A percentile compares a stretch with the other conserved stretches of the same genome.
Conservation (phyloP, 1,284 basidiomycete species). For the Cerioporus squamosus region DNA sequence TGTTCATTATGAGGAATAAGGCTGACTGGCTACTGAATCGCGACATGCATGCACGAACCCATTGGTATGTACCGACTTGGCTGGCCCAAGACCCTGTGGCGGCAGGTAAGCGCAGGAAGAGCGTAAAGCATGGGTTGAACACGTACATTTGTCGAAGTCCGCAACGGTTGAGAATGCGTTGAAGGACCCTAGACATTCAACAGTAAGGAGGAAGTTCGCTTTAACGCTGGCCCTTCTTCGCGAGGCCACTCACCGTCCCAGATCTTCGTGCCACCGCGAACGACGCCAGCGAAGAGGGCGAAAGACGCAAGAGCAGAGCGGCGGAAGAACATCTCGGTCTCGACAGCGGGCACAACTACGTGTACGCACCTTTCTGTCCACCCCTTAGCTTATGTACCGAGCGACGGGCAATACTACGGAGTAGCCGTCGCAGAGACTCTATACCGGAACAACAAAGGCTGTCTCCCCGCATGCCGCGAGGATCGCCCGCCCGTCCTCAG, state of each 20-base stretch:
- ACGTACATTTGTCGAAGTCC: conserved; percentile 59
- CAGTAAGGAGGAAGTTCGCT: no score
- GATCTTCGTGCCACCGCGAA: conserved; percentile 50
- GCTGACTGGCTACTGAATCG: not conserved
- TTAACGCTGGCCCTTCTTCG: not conserved
- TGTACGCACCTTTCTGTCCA: not conserved
- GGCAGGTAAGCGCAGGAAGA: not conserved
- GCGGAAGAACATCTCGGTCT: conserved; percentile 24
- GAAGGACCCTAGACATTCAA: conserved; percentile 43
- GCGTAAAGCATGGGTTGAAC: not conserved
- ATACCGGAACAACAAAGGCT: conserved; percentile 1
- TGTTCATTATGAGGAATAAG: conserved; percentile 24
- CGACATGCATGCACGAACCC: conserved; percentile 39
- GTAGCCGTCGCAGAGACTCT: conserved; percentile 3
- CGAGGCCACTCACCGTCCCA: conserved; percentile 46
- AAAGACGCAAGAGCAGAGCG: conserved; percentile 24
- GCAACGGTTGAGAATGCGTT: conserved; percentile 50
- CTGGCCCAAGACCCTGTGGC: conserved; percentile 59
- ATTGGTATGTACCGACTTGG: conserved; percentile 62
- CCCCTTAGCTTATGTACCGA: conserved; percentile 13
- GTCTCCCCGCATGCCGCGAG: conserved; percentile 16
- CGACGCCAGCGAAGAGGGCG: conserved; percentile 35
- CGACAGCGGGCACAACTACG: not conserved
- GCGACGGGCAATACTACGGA: not conserved
- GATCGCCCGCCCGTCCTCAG: conserved; percentile 23